Evolutionary conservation across 2,329 filamentous ascomycete genomes (phyloP).

Genomic region (Exophiala lecanii-corni): DNA sequence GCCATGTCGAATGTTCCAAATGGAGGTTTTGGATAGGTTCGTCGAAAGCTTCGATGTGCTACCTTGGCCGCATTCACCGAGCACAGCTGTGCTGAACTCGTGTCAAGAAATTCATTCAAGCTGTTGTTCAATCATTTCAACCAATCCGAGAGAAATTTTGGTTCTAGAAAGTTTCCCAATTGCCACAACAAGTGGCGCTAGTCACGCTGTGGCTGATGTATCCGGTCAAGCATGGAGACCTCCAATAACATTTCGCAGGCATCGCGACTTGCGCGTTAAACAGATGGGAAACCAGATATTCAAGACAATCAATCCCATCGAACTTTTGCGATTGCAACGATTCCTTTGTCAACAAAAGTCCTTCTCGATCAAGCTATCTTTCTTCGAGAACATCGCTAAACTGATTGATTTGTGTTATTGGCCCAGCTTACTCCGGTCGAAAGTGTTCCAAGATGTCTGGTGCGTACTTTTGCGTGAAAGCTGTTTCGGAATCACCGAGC

Average conservation of each 20-base stretch:
- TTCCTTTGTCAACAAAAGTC: slow-evolving; percentile 6
- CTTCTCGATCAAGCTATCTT: slow-evolving; percentile 5
- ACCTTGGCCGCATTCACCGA: too few relatives aligned
- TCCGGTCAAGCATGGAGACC: background rate
- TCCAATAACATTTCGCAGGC: slow-evolving; percentile 1
- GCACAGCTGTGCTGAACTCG: too few relatives aligned
- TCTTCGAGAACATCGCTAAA: slow-evolving; percentile 1
- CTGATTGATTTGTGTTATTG: slow-evolving; percentile 10
- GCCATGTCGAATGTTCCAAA: slow-evolving; percentile 11
- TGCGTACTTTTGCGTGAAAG: slow-evolving; percentile 29
- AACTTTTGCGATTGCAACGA: slow-evolving; percentile 1
- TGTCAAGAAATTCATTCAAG: too few relatives aligned
- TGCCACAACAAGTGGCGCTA: background rate
- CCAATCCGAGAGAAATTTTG: background rate
- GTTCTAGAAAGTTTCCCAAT: background rate
- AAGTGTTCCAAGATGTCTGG: slow-evolving; percentile 39
- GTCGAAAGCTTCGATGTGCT: too few relatives aligned
- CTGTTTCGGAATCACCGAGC: slow-evolving; percentile 24
- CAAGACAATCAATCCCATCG: slow-evolving; percentile 4
- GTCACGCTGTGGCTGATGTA: background rate
- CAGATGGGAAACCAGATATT: slow-evolving; percentile 1
- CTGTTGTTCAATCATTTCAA: too few relatives aligned
- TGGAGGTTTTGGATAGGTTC: too few relatives aligned
- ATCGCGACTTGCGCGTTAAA: slow-evolving; percentile 3
- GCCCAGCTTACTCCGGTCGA: slow-evolving; percentile 15